Evolutionary conservation across 352 stramenopile species (phyloP), one percentile per base, ranked within the genome.

Genomic region (Pythium folliculosum): DNA sequence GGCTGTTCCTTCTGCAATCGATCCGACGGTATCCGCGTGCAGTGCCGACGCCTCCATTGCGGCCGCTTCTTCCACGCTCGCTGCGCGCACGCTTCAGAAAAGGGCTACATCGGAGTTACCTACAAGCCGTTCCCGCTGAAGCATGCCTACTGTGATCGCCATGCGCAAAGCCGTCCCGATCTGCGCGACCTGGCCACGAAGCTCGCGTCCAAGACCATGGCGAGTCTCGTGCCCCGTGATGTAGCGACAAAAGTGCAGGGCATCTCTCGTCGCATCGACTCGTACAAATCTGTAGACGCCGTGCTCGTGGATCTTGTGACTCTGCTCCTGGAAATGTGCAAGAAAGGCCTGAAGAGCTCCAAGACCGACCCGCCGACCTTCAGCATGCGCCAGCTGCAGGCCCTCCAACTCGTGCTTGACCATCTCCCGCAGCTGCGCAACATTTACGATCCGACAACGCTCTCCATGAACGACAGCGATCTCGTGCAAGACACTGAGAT

Each of bases 91-190:
- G 16, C 45, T 32, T 50, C 45, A 1, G 16, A 61, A 9, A 19
- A 40, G 3, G 63, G 63, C 1, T 57, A 44, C 35, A 32, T 75
- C 1, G 43, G 65, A 40, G 51, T 65, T 7, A n/a, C 19, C 1
- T 22, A 61, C 13, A 22, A 30, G 2, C 51, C 63, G 25, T 76
- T 90, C 17, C 60, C 70, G 9, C 72, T 83, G 44, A 81, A 78
- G 50, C 81, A 90, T 54, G 82, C 76, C 23, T 94, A 90, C 61
- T 94, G 86, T 32, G 73, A 78, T n/a, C 86, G 84, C 5, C 86
- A 94, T 72, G 60, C 62, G 8, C 55, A 71, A 5, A 75, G 76
- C 12, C 86, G 81, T 3, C 81, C 80, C 23, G 72, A 86, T 51
- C 67, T 90, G 53, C 60, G 53, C 4, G 69, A 78, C 35, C 44